phyloP scores from a whole-genome alignment of 805 yeast genomes.

The Candida morakotiae region DNA sequence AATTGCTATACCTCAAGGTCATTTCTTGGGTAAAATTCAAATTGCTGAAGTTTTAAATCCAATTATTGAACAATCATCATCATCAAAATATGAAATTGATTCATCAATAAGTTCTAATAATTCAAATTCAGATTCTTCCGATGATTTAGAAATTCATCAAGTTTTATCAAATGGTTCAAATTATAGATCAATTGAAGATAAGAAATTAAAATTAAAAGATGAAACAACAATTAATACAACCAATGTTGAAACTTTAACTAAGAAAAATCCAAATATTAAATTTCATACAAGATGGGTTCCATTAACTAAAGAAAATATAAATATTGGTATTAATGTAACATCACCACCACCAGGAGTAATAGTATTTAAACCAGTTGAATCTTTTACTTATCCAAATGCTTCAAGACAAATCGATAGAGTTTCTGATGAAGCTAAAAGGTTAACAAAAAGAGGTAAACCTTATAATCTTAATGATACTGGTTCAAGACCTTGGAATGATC shows the following conservation, averaged over 20 bases:
- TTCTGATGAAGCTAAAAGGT: conserved; percentile 58
- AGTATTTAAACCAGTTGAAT: conserved; percentile 78
- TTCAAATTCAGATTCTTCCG: conserved; percentile 5
- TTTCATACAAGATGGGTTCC: conserved; percentile 73
- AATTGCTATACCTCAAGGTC: conserved; percentile 76
- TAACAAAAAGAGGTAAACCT: conserved; percentile 59
- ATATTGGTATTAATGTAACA: conserved; percentile 51
- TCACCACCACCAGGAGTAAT: conserved; percentile 91
- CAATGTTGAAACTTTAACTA: conserved; percentile 18
- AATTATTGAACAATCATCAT: conserved; percentile 31
- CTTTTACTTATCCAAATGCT: conserved; percentile 78
- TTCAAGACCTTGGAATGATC: conserved; percentile 88
- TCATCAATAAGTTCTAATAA: neutral
- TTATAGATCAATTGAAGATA: conserved; percentile 18
- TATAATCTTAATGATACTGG: conserved; percentile 35
- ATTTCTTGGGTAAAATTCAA: conserved; percentile 74
- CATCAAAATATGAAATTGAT: conserved; percentile 1
- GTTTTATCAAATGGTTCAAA: conserved; percentile 31
- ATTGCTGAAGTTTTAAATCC: conserved; percentile 73
- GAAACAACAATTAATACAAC: conserved; percentile 6
- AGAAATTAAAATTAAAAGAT: conserved; percentile 8
- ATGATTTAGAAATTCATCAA: conserved; percentile 40
- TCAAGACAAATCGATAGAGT: conserved; percentile 69
- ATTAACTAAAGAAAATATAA: conserved; percentile 43
- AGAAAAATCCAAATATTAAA: conserved; percentile 30